Percentiles rank a stretch among this genome's conserved stretches.
Evolutionary conservation across 2,329 filamentous ascomycete genomes (phyloP).

Genomic region (Xylariomycetidae sp.): DNA sequence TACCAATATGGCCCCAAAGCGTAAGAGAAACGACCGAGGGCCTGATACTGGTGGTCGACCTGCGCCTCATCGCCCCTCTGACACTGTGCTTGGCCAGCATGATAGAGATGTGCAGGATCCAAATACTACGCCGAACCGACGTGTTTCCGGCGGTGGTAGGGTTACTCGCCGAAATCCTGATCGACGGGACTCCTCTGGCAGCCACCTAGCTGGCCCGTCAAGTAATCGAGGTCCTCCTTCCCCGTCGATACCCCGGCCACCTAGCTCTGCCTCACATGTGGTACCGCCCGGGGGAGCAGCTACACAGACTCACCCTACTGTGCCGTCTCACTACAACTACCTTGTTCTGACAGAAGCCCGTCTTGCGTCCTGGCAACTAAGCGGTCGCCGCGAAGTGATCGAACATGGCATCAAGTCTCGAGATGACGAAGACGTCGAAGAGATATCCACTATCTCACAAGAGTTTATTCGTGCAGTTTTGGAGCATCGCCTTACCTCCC

Average conservation of each 20-base stretch:
- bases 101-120: slow-evolving; percentile 47
- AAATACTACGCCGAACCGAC: slow-evolving; percentile 26
- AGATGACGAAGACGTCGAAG: slow-evolving; percentile 62
- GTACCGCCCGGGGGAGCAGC: slow-evolving; percentile 19
- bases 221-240: slow-evolving; percentile 25
- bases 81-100: slow-evolving; percentile 52
- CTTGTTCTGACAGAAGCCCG: slow-evolving; percentile 68
- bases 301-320: slow-evolving; percentile 20
- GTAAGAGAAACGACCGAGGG: slow-evolving; percentile 52
- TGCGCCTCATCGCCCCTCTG: slow-evolving; percentile 58
- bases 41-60: slow-evolving; percentile 47
- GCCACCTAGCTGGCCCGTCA: slow-evolving; percentile 22
- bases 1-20: slow-evolving; percentile 60
- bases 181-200: slow-evolving; percentile 49
- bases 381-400: slow-evolving; percentile 63
- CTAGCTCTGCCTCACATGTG: slow-evolving; percentile 34
- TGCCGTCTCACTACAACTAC: slow-evolving; percentile 59
- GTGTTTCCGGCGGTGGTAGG: slow-evolving; percentile 40
- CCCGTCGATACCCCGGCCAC: slow-evolving; percentile 29
- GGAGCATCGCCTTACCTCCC: slow-evolving; percentile 60
- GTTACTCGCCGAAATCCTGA: slow-evolving; percentile 40
- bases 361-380: slow-evolving; percentile 62
- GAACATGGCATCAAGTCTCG: slow-evolving; percentile 60
- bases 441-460: slow-evolving; percentile 71
- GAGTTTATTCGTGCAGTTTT: slow-evolving; percentile 77